Evolutionary conservation across 306 rosid species (phyloP), one percentile per base, ranked within the genome.

Genomic region (Gastrolobium bilobum): DNA sequence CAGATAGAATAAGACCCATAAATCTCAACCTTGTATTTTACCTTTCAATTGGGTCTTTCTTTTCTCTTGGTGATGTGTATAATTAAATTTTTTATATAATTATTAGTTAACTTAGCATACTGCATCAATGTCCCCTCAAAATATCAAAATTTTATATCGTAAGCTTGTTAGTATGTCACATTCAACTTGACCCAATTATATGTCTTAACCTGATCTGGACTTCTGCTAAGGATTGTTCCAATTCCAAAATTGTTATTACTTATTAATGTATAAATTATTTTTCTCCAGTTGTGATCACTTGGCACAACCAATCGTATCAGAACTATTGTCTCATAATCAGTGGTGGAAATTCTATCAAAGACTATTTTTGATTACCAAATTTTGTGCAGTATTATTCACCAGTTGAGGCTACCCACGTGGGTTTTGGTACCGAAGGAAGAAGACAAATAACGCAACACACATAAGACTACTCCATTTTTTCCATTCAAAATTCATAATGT

Each of bases 111-210:
- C 60, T 20, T 67, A 43, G 56, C 42, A 69, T n/a, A 70, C 31
- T 42, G 64, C n/a, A 86, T 84, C 58, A 71, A 37, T 71, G 59
- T 20, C 64, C 30, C 57, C 3, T 11, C 11, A 9, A 37, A 48
- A 30, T 20, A 53, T 68, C 30, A 74, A 56, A 4, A 13, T 20
- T 73, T 53, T 73, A 67, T 66, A 82, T 61, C 3, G 52, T 14
- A 51, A 73, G 62, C 83, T 83, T 67, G 89, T 87, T 89, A 75
- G 72, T 57, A 68, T 79, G 89, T 86, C 91, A 34, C 37, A 75
- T 69, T 88, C 93, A 87, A 87, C 86, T 87, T 77, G 88, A 80
- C 84, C 80, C 77, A 81, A 64, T 86, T 75, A 79, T 68, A 37
- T 79, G 79, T 85, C 82, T 75, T 79, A 79, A 47, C 68, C 58